Evolutionary conservation across 352 stramenopile genomes (phyloP).

Genomic region (Globisporangium abappressorium): DNA sequence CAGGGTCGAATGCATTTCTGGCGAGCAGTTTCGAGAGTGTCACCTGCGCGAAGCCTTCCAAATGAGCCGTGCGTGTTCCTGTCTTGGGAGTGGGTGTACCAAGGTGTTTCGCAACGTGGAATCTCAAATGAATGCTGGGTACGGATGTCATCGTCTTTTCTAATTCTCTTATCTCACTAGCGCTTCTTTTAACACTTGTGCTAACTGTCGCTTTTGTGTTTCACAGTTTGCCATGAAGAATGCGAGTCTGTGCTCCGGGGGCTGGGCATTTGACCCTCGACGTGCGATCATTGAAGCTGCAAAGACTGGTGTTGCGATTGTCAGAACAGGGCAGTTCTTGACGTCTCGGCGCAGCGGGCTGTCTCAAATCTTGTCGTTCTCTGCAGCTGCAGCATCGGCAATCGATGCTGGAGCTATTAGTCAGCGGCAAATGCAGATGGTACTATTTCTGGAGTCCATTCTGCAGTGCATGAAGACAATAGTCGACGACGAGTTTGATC

Average conservation of each 20-base stretch:
- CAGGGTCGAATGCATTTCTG: constrained; percentile 81
- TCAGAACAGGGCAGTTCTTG: constrained; percentile 73
- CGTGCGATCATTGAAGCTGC: constrained; percentile 75
- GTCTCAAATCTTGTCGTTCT: constrained; percentile 53
- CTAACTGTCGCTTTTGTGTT: neutral
- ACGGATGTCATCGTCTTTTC: neutral
- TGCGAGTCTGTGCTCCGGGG: constrained; percentile 53
- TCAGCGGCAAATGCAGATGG: constrained; percentile 77
- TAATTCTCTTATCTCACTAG: neutral
- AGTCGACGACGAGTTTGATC: constrained; percentile 70
- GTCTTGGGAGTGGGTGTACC: constrained; percentile 85
- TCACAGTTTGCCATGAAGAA: constrained; percentile 82
- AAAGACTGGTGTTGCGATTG: constrained; percentile 62
- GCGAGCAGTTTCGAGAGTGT: constrained; percentile 62
- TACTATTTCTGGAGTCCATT: constrained; percentile 80
- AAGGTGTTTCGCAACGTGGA: constrained; percentile 73
- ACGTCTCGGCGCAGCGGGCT: constrained; percentile 36
- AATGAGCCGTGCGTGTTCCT: constrained; percentile 68
- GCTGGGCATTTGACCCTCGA: constrained; percentile 69
- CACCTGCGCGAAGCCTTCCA: constrained; percentile 20
- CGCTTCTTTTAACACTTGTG: neutral
- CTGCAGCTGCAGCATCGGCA: constrained; percentile 22
- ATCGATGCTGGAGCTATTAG: constrained; percentile 54
- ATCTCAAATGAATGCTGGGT: constrained; percentile 85
- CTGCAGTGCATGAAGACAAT: constrained; percentile 72